Evolutionary conservation across 2,329 filamentous ascomycete genomes (phyloP), one percentile per base, ranked within the genome.

Genomic region (Aureobasidium mangrovei): DNA sequence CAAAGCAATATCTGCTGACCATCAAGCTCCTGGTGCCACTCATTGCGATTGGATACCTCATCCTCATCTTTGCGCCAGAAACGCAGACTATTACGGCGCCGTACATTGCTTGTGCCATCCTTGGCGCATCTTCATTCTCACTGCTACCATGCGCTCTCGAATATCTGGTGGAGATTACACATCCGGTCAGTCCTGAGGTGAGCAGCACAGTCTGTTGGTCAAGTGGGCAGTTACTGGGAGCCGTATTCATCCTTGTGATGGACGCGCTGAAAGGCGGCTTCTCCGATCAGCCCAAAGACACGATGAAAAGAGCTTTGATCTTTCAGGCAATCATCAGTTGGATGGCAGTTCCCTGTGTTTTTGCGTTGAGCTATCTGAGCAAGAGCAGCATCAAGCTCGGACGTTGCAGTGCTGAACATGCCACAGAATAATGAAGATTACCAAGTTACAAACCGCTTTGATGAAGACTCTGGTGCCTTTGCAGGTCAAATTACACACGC

Each of bases 81-180:
- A 84, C 85, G 0, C 69, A 76, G 29, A 68, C 64, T 3, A 63
- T 91, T 0, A 79, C 76, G 0, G 86, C 87, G 0, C 84, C 88
- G 0, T 95, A 89, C 65, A 76, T 86, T 52, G 78, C 95, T 12
- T 81, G 88, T 60, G 81, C 84, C 2, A 58, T 94, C 12, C 75
- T 95, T 3, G 93, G 93, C 42, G 90, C 89, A 1, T 74, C 88
- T 0, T 83, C 79, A 7, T 97, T 97, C 70, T 79, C 79, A 24
- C 73, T 97, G 3, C 77, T 97, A 0, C 93, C 93, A 3, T 80
- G 95, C 36, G 86, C 83, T 4, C 78, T 97, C 47, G 93, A 98
- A 70, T 90, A 86, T 62, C 74, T 96, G 12, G 87, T 88, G 49
- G 89, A 97, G 68, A 79, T 95, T 56, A 90, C 86, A 4, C 88